Percentiles rank a stretch among this genome's conserved stretches.
phyloP scores from a whole-genome alignment of 73 alveolate genomes.

The Loxodes magnus region DNA sequence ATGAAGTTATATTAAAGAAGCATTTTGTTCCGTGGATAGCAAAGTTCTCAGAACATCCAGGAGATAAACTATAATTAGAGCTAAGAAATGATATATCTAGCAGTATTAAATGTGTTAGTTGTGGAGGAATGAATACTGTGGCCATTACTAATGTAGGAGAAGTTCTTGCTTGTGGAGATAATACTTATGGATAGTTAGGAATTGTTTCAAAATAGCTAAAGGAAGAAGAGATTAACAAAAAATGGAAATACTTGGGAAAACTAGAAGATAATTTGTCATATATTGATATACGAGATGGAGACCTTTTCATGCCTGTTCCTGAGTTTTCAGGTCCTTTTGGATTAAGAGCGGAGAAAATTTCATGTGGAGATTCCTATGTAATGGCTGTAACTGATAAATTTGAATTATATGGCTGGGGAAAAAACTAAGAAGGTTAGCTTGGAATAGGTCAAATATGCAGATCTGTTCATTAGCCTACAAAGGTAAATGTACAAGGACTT shows the following conservation, averaged over 20 bases:
- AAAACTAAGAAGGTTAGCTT: constrained; percentile 38
- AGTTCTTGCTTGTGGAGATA: constrained; percentile 82
- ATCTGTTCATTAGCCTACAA: too few relatives aligned
- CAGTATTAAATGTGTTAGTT: constrained; percentile 46
- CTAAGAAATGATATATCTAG: too few relatives aligned
- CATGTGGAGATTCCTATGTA: constrained; percentile 77
- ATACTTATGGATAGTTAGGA: constrained; percentile 78
- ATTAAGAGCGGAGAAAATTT: constrained; percentile 58
- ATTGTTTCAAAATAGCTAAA: constrained; percentile 45
- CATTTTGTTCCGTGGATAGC: constrained; percentile 20
- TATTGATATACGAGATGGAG: constrained; percentile 52
- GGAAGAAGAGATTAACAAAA: constrained; percentile 18
- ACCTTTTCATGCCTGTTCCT: constrained; percentile 37
- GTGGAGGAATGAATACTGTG: constrained; percentile 70
- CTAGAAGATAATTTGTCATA: constrained; percentile 53
- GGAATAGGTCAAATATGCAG: too few relatives aligned
- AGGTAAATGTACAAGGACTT: too few relatives aligned
- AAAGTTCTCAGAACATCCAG: constrained; percentile 17
- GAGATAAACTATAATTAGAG: constrained; percentile 27
- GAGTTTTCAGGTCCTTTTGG: constrained; percentile 23
- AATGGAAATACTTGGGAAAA: constrained; percentile 37
- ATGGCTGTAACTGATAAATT: constrained; percentile 77
- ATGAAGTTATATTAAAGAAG: constrained; percentile 8
- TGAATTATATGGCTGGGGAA: constrained; percentile 81
- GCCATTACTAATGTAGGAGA: constrained; percentile 70